These are phyloP conservation scores for Trypanosoma theileri DNA, from an alignment of 208 protist species.

Conservation along the genomic window DNA sequence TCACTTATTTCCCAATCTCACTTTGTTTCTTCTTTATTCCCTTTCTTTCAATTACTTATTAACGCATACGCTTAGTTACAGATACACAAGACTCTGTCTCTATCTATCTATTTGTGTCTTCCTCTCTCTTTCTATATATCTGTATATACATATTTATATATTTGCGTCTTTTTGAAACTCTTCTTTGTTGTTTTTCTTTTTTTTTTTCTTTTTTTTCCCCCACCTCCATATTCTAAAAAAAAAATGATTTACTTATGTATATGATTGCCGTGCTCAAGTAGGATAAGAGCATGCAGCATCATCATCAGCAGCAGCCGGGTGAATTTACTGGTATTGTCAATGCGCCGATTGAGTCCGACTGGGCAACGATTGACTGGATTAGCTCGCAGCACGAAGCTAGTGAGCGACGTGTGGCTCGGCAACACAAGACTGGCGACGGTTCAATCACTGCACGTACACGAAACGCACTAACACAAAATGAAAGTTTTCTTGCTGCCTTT, in stretches of 20 bases:
- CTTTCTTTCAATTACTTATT: too few species aligned
- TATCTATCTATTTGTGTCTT: conserved; percentile 1
- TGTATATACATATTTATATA: too few species aligned
- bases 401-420: conserved; percentile 33
- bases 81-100: too few species aligned
- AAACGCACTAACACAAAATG: conserved; percentile 32
- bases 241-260: not conserved
- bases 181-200: not conserved
- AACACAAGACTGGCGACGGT: not conserved
- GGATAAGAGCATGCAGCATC: conserved; percentile 5
- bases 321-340: conserved; percentile 26
- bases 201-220: not conserved
- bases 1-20: too few species aligned
- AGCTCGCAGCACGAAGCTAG: conserved; percentile 44
- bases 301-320: not conserved
- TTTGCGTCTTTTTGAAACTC: too few species aligned
- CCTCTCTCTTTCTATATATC: not conserved
- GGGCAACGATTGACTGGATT: conserved; percentile 72
- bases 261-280: not conserved
- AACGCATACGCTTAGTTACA: too few species aligned
- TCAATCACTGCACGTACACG: conserved; percentile 7
- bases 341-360: conserved; percentile 46
- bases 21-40: too few species aligned
- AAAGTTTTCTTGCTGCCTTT: conserved; percentile 46
- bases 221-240: too few species aligned